A percentile compares a stretch with the other conserved stretches of the same genome.
Evolutionary conservation across 148 eudicot genomes (phyloP).

Genomic region (Nepenthes gracilis): DNA sequence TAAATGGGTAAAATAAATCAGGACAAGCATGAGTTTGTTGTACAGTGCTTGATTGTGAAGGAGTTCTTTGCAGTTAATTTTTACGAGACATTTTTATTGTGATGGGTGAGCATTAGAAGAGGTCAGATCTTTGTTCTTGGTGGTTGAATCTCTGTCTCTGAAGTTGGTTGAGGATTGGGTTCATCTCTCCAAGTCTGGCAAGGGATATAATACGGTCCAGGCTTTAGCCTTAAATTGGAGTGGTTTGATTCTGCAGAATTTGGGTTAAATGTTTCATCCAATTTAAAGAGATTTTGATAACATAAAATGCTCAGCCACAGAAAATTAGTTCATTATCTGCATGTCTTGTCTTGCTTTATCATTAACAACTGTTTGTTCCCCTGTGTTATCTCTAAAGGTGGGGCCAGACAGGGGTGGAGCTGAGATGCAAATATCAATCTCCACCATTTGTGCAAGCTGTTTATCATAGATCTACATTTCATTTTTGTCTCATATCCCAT

Average conservation of each 20-base stretch:
- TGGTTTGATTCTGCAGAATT: conserved; percentile 36
- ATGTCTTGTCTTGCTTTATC: conserved; percentile 24
- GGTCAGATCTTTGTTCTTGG: conserved; percentile 59
- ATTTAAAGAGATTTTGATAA: conserved; percentile 25
- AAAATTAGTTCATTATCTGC: conserved; percentile 40
- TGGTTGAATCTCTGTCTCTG: conserved; percentile 43
- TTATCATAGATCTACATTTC: conserved; percentile 61
- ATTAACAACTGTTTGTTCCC: conserved; percentile 5
- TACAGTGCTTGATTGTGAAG: conserved; percentile 65
- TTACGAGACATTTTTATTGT: conserved; percentile 52
- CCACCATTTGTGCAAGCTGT: conserved; percentile 66
- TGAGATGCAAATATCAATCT: conserved; percentile 44
- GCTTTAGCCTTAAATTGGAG: conserved; percentile 35
- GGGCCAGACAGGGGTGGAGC: conserved; percentile 18
- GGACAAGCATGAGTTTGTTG: conserved; percentile 63
- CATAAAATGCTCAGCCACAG: conserved; percentile 39
- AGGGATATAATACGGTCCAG: conserved; percentile 18
- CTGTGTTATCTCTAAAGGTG: conserved; percentile 13
- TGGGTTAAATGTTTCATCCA: conserved; percentile 20
- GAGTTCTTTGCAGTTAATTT: conserved; percentile 83
- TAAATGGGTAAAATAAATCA: conserved; percentile 47
- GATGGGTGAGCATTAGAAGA: conserved; percentile 50
- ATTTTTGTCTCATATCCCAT: conserved; percentile 65
- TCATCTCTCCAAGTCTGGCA: conserved; percentile 17
- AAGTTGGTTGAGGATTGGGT: conserved; percentile 16